Percentiles rank a stretch among this genome's conserved stretches.
Evolutionary conservation across 225 moss, liverwort and hornwort genomes (phyloP).

Genomic region (Polytrichum formosum): DNA sequence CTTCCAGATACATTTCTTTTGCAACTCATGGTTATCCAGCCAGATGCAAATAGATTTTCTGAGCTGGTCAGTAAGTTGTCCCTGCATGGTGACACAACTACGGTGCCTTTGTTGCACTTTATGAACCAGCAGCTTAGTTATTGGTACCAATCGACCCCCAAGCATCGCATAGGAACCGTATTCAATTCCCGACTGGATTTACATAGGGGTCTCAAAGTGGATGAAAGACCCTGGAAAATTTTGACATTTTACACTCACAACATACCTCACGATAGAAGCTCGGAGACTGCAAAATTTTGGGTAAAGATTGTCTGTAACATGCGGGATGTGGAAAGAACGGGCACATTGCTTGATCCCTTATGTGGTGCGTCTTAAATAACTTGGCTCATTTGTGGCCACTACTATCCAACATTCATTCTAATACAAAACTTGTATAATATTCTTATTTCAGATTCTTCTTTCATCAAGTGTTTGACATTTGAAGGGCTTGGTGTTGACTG

Average conservation of each 20-base stretch:
- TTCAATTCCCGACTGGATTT: conserved; percentile 38
- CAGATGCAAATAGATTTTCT: conserved; percentile 37
- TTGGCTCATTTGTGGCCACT: too few species aligned
- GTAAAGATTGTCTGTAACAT: conserved; percentile 43
- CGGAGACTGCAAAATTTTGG: conserved; percentile 46
- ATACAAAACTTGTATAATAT: too few species aligned
- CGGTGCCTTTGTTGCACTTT: conserved; percentile 33
- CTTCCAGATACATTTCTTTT: conserved; percentile 70
- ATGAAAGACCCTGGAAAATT: conserved; percentile 47
- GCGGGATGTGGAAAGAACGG: conserved; percentile 11
- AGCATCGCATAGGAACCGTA: conserved; percentile 62
- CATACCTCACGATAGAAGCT: conserved; percentile 24
- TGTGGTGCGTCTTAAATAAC: not conserved
- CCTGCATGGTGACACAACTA: conserved; percentile 2
- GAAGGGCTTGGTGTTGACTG: too few species aligned
- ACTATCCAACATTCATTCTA: too few species aligned
- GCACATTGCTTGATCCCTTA: conserved; percentile 1
- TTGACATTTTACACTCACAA: conserved; percentile 43
- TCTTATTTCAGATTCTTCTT: too few species aligned
- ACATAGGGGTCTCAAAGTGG: conserved; percentile 18
- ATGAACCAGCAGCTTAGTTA: conserved; percentile 49
- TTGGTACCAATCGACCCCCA: conserved; percentile 64
- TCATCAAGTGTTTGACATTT: too few species aligned
- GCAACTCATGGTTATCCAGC: conserved; percentile 70
- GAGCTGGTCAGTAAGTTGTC: conserved; percentile 27